A percentile compares a stretch with the other conserved stretches of the same genome.
These are phyloP conservation scores for Aureobasidium sp. DNA, from an alignment of 2,329 filamentous ascomycete species.

Conservation along the genomic window DNA sequence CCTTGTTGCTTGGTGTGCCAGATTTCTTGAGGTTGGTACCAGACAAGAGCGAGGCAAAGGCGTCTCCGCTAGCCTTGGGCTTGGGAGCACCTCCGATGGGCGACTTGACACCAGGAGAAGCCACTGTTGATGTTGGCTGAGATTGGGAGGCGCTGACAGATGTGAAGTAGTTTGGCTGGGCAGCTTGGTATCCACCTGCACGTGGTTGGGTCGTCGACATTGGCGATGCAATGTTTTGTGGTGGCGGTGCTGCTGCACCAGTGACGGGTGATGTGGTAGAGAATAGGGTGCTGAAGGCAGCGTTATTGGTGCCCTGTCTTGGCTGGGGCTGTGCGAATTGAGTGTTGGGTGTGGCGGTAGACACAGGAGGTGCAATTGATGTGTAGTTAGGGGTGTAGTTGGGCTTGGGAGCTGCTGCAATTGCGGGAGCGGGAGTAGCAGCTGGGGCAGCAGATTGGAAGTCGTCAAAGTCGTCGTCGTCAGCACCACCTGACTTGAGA, in stretches of 20 bases:
- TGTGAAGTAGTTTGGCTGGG: constrained; percentile 90
- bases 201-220: constrained; percentile 37
- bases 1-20: constrained; percentile 50
- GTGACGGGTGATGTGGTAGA: constrained; percentile 69
- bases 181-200: constrained; percentile 61
- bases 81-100: constrained; percentile 31
- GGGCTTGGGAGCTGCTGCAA: constrained; percentile 25
- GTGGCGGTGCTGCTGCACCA: constrained; percentile 40
- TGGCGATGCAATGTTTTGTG: constrained; percentile 22
- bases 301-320: constrained; percentile 71
- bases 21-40: constrained; percentile 47
- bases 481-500: constrained; percentile 69
- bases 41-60: constrained; percentile 80
- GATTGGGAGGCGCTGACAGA: constrained; percentile 50
- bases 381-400: constrained; percentile 31
- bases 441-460: constrained; percentile 79
- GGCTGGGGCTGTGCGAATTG: constrained; percentile 79
- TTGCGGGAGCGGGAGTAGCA: constrained; percentile 23
- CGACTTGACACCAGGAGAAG: constrained; percentile 29
- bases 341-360: constrained; percentile 45
- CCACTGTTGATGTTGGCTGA: constrained; percentile 28
- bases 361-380: constrained; percentile 39
- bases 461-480: constrained; percentile 89
- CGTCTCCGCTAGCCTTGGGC: constrained; percentile 60
- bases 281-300: constrained; percentile 73